A percentile compares a stretch with the other conserved stretches of the same genome.
Conservation (phyloP, 768 basidiomycete genomes). For the Lentinula sp. region DNA sequence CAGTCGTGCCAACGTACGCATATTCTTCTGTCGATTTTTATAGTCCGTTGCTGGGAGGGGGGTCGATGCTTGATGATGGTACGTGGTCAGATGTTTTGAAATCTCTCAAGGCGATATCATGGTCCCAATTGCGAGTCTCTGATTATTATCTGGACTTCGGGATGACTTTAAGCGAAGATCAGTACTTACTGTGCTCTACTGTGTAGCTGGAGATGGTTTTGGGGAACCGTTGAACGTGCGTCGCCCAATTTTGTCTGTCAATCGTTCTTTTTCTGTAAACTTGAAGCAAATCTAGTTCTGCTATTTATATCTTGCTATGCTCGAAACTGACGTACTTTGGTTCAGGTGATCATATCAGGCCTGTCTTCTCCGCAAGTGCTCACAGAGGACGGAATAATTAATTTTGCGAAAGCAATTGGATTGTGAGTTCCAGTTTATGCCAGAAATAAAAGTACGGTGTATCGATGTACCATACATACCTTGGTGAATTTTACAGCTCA, state of each 20-base stretch:
- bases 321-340: neutral
- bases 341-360: slow-evolving; percentile 58
- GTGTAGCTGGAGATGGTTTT: slow-evolving; percentile 17
- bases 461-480: neutral
- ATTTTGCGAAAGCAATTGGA: slow-evolving; percentile 56
- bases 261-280: no score
- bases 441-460: neutral
- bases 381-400: slow-evolving; percentile 48
- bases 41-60: slow-evolving; percentile 46
- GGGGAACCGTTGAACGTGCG: slow-evolving; percentile 79
- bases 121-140: slow-evolving; percentile 8
- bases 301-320: no score
- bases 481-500: slow-evolving; percentile 15
- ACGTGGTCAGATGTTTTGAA: neutral
- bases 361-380: slow-evolving; percentile 52
- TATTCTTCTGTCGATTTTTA: slow-evolving; percentile 23
- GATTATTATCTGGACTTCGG: no score
- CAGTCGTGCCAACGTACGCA: neutral
- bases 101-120: slow-evolving; percentile 16
- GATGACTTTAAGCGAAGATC: no score
- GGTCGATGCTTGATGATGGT: slow-evolving; percentile 62
- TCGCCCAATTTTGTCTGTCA: neutral
- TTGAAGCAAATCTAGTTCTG: no score
- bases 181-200: neutral
- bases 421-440: slow-evolving; percentile 37